These are phyloP conservation scores for Ganoderma sinense DNA, from an alignment of 1,284 basidiomycete species.

Conservation along the genomic window DNA sequence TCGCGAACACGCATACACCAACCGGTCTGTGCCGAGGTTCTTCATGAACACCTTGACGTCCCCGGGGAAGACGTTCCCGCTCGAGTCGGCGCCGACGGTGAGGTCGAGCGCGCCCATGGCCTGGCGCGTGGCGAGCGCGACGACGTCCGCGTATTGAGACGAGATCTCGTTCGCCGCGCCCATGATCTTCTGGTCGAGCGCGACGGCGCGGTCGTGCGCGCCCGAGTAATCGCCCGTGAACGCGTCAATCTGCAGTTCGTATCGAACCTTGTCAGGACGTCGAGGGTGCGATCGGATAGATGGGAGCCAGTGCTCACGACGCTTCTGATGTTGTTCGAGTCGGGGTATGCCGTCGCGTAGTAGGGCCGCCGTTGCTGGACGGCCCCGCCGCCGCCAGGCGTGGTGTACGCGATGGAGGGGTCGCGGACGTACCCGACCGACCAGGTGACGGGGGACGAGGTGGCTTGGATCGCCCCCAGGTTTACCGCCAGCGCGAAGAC, in stretches of 20 bases:
- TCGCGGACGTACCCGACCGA: conserved; percentile 34
- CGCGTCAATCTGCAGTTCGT: conserved; percentile 34
- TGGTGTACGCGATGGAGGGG: conserved; percentile 32
- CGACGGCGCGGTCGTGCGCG: conserved; percentile 30
- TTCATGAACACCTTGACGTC: conserved; percentile 59
- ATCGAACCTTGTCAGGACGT: neutral
- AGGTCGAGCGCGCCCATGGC: conserved; percentile 49
- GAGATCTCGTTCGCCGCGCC: conserved; percentile 34
- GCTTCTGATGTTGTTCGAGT: conserved; percentile 16
- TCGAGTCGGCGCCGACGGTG: conserved; percentile 39
- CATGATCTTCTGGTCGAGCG: conserved; percentile 36
- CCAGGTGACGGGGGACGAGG: conserved; percentile 33
- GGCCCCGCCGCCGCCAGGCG: conserved; percentile 26
- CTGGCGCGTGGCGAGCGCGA: conserved; percentile 50
- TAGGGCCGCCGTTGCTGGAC: conserved; percentile 36
- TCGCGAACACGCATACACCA: neutral
- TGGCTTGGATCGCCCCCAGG: conserved; percentile 31
- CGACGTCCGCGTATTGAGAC: conserved; percentile 46
- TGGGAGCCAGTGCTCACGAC: conserved; percentile 27
- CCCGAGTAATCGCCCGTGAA: conserved; percentile 36
- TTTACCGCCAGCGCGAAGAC: conserved; percentile 34
- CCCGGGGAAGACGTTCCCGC: conserved; percentile 43
- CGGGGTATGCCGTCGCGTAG: conserved; percentile 32
- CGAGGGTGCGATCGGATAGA: neutral
- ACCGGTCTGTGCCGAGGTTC: conserved; percentile 28